phyloP scores from a whole-genome alignment of 495 filamentous ascomycete species.

The Penicillium dipodomyicola region DNA sequence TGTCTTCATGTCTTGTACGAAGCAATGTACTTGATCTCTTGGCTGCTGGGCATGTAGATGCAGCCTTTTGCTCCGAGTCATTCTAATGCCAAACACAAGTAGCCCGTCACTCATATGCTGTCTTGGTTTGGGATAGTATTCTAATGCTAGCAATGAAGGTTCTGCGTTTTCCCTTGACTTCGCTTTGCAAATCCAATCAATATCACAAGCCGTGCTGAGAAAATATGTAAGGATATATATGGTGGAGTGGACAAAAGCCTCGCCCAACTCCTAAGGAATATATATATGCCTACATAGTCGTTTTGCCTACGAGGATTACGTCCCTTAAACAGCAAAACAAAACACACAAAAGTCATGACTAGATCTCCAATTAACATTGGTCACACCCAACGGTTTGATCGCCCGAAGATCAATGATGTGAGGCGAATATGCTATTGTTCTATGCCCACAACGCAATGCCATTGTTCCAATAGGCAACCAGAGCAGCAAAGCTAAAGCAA shows the following conservation, averaged over 20 bases:
- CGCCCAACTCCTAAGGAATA: too few relatives aligned
- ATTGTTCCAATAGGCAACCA: constrained; percentile 1
- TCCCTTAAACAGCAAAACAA: not conserved
- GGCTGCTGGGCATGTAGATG: not conserved
- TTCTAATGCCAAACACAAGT: not conserved
- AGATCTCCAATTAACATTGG: not conserved
- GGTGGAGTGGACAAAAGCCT: not conserved
- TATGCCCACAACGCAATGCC: not conserved
- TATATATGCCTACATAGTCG: too few relatives aligned
- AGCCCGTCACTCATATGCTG: not conserved
- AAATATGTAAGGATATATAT: not conserved
- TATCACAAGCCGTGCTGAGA: not conserved
- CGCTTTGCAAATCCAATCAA: not conserved
- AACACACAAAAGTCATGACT: not conserved
- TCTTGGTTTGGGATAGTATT: not conserved
- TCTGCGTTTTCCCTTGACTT: not conserved
- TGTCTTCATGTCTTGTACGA: not conserved
- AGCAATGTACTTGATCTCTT: not conserved
- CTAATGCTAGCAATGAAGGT: not conserved
- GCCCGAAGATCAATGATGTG: constrained; percentile 3
- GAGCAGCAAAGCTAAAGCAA: not conserved
- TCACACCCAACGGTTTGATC: not conserved
- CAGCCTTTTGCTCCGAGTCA: not conserved
- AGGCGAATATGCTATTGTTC: not conserved
- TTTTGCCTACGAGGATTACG: not conserved